phyloP scores from a whole-genome alignment of 73 alveolate species.

The Symbiodinium pilosum region DNA sequence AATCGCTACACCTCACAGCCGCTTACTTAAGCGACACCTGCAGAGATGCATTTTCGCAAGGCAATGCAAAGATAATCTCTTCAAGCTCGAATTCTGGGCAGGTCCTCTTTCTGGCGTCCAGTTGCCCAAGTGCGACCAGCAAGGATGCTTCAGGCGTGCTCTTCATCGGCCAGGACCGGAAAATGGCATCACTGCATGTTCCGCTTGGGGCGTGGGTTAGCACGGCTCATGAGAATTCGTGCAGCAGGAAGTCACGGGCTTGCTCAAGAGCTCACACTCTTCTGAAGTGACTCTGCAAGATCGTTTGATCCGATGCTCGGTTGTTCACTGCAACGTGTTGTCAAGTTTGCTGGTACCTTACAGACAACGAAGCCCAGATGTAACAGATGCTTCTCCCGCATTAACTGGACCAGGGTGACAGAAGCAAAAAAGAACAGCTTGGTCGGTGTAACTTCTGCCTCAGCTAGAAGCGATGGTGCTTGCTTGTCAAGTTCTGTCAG shows the following conservation, averaged over 20 bases:
- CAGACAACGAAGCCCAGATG: no score
- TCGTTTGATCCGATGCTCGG: constrained; percentile 47
- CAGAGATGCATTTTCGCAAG: no score
- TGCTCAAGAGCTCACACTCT: constrained; percentile 33
- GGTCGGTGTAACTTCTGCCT: no score
- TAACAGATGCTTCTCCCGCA: no score
- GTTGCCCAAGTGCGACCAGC: constrained; percentile 78
- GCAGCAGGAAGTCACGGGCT: constrained; percentile 37
- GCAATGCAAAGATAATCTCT: no score
- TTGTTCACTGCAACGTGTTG: background rate
- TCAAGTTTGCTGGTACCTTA: no score
- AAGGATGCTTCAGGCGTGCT: constrained; percentile 49
- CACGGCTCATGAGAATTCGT: no score
- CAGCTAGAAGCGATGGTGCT: no score
- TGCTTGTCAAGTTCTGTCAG: background rate
- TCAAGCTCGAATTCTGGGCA: background rate
- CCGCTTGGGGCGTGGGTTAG: background rate
- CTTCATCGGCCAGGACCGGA: constrained; percentile 53
- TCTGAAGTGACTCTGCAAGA: constrained; percentile 83
- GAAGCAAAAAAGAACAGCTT: no score
- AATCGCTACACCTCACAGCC: no score
- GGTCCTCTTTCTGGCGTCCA: constrained; percentile 63
- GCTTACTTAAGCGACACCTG: no score
- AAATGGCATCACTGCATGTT: background rate
- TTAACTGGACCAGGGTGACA: no score